Percentiles rank a stretch among this genome's conserved stretches.
Evolutionary conservation across 2,329 filamentous ascomycete genomes (phyloP).

Genomic region (Diaporthe sp.): DNA sequence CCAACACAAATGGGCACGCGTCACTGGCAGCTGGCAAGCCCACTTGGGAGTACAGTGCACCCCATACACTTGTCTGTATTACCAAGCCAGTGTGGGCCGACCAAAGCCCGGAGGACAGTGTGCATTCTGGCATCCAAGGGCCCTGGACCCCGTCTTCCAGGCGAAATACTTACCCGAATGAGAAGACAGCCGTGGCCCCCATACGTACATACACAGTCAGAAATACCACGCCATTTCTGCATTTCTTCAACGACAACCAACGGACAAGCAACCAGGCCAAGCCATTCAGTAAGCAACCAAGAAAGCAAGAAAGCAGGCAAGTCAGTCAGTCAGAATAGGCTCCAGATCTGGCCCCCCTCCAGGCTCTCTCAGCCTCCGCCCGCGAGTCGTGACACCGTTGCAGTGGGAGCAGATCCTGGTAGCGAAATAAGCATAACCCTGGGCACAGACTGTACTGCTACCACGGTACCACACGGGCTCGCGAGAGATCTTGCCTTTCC

Average conservation of each 20-base stretch:
- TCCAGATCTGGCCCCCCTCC: slow-evolving; percentile 13
- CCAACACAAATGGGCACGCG: neutral
- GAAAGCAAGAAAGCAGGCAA: neutral
- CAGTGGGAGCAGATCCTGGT: slow-evolving; percentile 20
- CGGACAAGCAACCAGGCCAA: neutral
- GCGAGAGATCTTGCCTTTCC: slow-evolving; percentile 18
- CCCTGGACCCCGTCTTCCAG: neutral
- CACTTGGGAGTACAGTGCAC: slow-evolving; percentile 11
- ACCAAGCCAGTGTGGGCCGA: slow-evolving; percentile 1
- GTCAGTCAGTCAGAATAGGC: slow-evolving; percentile 4
- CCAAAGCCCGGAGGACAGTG: neutral
- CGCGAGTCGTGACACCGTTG: slow-evolving; percentile 18
- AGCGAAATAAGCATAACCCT: slow-evolving; percentile 27
- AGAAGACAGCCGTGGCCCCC: neutral
- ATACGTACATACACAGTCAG: neutral
- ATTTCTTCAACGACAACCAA: neutral
- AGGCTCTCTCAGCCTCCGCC: slow-evolving; percentile 8
- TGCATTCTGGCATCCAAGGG: neutral
- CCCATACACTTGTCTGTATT: neutral
- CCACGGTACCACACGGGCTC: slow-evolving; percentile 1
- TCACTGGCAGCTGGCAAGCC: neutral
- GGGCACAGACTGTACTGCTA: slow-evolving; percentile 18
- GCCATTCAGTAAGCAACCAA: neutral
- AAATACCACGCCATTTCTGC: neutral
- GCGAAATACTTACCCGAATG: neutral